These are phyloP conservation scores for Mortierella sp. DNA, from an alignment of 371 early-diverging fungal species.

Conservation along the genomic window DNA sequence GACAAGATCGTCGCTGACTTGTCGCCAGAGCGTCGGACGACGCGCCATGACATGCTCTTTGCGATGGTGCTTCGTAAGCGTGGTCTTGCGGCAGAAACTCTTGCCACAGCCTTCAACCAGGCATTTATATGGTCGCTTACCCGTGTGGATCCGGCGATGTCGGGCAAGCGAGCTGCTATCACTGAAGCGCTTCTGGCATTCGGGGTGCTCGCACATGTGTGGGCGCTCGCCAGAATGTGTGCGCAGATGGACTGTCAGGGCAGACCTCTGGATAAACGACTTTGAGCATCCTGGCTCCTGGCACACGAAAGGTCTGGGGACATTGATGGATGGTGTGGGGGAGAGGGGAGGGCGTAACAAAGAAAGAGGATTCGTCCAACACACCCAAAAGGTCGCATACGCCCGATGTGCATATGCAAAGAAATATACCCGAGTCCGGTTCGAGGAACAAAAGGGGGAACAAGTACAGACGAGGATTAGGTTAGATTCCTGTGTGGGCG, in stretches of 20 bases:
- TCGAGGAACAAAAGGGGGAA: no score
- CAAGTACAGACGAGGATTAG: neutral
- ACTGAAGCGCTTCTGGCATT: conserved; percentile 63
- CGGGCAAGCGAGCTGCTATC: conserved; percentile 56
- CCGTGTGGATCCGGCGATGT: conserved; percentile 68
- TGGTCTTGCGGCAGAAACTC: conserved; percentile 68
- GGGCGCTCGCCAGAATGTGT: conserved; percentile 83
- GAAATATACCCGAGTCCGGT: no score
- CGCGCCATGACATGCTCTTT: conserved; percentile 23
- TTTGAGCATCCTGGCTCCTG: conserved; percentile 68
- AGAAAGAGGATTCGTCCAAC: conserved; percentile 4
- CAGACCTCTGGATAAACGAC: conserved; percentile 76
- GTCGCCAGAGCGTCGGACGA: conserved; percentile 18
- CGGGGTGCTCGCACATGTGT: conserved; percentile 65
- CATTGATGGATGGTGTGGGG: neutral
- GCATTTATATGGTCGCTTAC: conserved; percentile 69
- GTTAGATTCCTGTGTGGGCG: no score
- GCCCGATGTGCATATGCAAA: no score
- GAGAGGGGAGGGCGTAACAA: neutral
- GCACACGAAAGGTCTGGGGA: conserved; percentile 64
- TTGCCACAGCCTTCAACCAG: conserved; percentile 60
- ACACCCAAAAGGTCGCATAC: neutral
- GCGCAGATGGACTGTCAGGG: conserved; percentile 75
- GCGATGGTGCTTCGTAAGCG: conserved; percentile 63
- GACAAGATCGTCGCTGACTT: no score